A percentile compares a stretch with the other conserved stretches of the same genome.
These are phyloP conservation scores for Lichtheimia ramosa DNA, from an alignment of 371 early-diverging fungal species.

Conservation along the genomic window DNA sequence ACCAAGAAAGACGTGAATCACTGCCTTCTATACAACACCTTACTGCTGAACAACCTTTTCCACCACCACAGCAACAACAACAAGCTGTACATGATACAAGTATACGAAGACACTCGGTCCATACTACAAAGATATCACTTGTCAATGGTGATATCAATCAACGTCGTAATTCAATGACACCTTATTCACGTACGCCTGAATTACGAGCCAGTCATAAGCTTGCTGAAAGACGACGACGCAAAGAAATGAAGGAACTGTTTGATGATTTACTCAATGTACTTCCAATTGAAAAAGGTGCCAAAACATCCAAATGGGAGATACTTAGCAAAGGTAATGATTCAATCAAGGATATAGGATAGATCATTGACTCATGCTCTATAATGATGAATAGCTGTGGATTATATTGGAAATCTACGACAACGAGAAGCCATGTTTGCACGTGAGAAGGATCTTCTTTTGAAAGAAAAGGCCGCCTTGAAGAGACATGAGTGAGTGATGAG, in stretches of 20 bases:
- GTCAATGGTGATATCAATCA: neutral
- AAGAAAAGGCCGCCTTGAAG: conserved; percentile 15
- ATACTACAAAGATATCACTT: conserved; percentile 2
- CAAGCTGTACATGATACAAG: neutral
- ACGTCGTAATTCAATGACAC: neutral
- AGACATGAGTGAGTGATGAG: conserved; percentile 3
- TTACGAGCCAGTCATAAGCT: conserved; percentile 70
- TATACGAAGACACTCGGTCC: conserved; percentile 16
- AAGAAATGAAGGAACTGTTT: conserved; percentile 84
- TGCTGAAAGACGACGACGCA: conserved; percentile 76
- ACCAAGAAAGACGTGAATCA: conserved; percentile 31
- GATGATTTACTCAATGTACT: conserved; percentile 70
- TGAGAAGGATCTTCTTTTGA: conserved; percentile 28
- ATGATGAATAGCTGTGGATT: conserved; percentile 10
- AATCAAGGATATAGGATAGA: too few species aligned
- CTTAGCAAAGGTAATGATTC: conserved; percentile 30
- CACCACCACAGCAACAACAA: neutral
- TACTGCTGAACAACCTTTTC: conserved; percentile 6
- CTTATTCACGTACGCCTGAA: conserved; percentile 62
- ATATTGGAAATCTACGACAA: conserved; percentile 10
- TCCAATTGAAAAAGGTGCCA: conserved; percentile 67
- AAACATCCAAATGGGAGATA: conserved; percentile 81
- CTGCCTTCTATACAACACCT: conserved; percentile 38
- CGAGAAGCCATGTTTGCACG: conserved; percentile 10
- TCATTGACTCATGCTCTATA: too few species aligned